Base-by-base conservation (phyloP, 2,329 filamentous ascomycete genomes). In the Trichoderma breve region DNA sequence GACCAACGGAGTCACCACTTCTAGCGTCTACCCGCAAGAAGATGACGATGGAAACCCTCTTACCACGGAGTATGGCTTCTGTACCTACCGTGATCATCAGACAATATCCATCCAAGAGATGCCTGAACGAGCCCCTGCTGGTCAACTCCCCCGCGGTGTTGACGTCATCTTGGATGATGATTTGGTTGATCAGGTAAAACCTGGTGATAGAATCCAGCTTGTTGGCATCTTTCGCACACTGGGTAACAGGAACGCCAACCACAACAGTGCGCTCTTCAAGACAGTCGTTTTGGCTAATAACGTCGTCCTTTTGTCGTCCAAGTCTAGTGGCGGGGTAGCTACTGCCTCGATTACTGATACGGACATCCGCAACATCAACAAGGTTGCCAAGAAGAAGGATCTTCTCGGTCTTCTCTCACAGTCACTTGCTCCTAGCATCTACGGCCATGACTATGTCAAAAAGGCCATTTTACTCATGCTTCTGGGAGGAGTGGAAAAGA, bases 31-130 rank as follows among this genome's bases (percentile, higher is more conserved):
- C 79, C 95, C 95, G 6, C 94, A 95, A 75, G 93, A 97, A 79
- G 95, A 98, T 79, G 94, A 95, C 55, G 91, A 97, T 11, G 94
- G 95, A 73, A 97, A 98, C 79, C 92, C 95, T 3, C 87, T 99
- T 24, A 89, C 94, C 72, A 99, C 96, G 4, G 96, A 99, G 80
- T 99, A 98, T 80, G 96, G 96, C 28, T 95, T 97, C 83, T 97
- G 92, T 81, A 96, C 92, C 65, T 99, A 98, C 83, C 89, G 95
- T 79, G 96, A 99, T 80, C 96, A 99, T 80, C 96, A 99, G 82
- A 97, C 93, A 18, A 94, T 99, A 73, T 98, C 95, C 0, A 98
- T 99, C 75, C 96, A 99, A 83, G 96, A 99, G 84, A 99, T 99
- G 96, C 96, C 96, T 0, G 96, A 99, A 82, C 88, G 95, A 76